Evolutionary conservation across 768 basidiomycete species (phyloP).

Genomic region (Leucocoprinus birnbaumii): DNA sequence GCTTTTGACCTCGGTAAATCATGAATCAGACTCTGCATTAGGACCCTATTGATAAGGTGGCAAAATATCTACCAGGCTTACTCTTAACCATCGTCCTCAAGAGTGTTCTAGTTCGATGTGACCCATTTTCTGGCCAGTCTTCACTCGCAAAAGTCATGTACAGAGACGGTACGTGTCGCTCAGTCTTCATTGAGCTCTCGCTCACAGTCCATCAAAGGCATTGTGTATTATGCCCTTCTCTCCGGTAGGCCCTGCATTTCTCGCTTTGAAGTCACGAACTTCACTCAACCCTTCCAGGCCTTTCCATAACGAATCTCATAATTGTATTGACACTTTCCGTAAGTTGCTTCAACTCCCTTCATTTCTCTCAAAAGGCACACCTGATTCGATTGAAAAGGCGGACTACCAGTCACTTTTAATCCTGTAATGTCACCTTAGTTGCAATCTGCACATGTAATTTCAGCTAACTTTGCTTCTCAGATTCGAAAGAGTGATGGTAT

Average conservation of each 20-base stretch:
- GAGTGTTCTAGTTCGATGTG: not conserved
- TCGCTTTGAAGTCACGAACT: too few relatives aligned
- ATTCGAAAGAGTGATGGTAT: not conserved
- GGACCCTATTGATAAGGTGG: not conserved
- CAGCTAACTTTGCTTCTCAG: not conserved
- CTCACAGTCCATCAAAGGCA: not conserved
- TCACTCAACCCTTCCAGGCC: not conserved
- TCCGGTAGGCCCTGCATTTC: not conserved
- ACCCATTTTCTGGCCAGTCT: not conserved
- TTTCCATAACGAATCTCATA: conserved; percentile 4
- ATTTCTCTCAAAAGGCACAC: too few relatives aligned
- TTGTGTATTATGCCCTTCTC: not conserved
- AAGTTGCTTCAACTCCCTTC: too few relatives aligned
- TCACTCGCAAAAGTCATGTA: conserved; percentile 1
- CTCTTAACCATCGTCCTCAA: not conserved
- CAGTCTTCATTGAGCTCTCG: not conserved
- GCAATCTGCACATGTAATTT: not conserved
- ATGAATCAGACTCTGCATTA: too few relatives aligned
- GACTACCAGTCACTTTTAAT: not conserved
- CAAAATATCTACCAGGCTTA: not conserved
- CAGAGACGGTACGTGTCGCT: not conserved
- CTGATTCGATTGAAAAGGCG: not conserved
- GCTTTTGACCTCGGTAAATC: not conserved
- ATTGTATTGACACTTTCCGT: too few relatives aligned
- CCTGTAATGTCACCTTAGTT: not conserved